Conservation (phyloP, 495 filamentous ascomycete genomes). For the Penicillium cosmopolitanum region DNA sequence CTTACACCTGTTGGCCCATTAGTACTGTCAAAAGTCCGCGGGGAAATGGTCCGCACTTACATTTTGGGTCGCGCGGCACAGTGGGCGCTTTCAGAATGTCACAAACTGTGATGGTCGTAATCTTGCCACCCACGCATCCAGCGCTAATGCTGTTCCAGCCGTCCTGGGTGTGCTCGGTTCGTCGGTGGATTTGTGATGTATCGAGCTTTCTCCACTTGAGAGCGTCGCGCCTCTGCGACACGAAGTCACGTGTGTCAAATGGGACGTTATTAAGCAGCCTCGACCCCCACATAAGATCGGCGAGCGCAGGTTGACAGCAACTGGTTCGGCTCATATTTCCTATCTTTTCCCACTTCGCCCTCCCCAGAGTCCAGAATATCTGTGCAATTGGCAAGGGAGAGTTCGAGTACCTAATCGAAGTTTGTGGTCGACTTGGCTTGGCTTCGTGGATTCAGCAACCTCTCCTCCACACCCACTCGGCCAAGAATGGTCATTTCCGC, state of each 20-base stretch:
- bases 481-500: conserved; percentile 5
- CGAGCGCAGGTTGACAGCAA: conserved; percentile 16
- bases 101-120: not conserved
- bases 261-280: conserved; percentile 10
- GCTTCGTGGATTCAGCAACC: not conserved
- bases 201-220: conserved; percentile 25
- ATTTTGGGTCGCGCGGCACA: conserved; percentile 17
- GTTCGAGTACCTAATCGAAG: not conserved
- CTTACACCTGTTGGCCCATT: conserved; percentile 36
- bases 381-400: conserved; percentile 9
- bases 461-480: not conserved
- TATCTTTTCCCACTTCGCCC: conserved; percentile 4
- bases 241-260: conserved; percentile 36
- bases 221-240: conserved; percentile 33
- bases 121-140: not conserved
- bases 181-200: conserved; percentile 19
- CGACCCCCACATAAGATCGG: conserved; percentile 26
- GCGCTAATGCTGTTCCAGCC: not conserved
- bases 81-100: not conserved
- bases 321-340: conserved; percentile 24
- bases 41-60: conserved; percentile 21
- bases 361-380: conserved; percentile 1
- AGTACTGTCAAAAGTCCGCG: conserved; percentile 19
- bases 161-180: conserved; percentile 16
- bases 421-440: not conserved